A percentile compares a stretch with the other conserved stretches of the same genome.
phyloP scores from a whole-genome alignment of 1,284 basidiomycete genomes.

The Pseudozyma pruni region DNA sequence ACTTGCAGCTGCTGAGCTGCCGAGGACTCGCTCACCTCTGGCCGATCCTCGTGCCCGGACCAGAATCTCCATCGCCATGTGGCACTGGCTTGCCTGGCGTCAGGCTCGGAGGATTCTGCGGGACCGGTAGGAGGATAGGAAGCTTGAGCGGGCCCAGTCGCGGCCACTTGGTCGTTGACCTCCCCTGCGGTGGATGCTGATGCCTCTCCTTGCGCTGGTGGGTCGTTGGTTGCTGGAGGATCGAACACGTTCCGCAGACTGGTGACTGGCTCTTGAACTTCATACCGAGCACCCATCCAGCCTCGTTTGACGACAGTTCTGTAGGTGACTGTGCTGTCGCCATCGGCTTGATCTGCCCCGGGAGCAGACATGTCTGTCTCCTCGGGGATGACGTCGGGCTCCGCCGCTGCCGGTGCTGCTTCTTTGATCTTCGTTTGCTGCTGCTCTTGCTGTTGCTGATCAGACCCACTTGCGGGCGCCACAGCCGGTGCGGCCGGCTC shows the following conservation, averaged over 20 bases:
- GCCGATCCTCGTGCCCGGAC: conserved; percentile 21
- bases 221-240: not conserved
- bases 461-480: not conserved
- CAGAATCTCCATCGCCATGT: conserved; percentile 43
- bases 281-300: conserved; percentile 44
- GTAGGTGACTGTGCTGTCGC: conserved; percentile 27
- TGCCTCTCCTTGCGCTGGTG: not conserved
- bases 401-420: not conserved
- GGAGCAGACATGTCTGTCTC: not conserved
- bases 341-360: not conserved
- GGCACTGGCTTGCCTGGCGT: conserved; percentile 14
- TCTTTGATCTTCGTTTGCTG: not conserved
- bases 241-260: conserved; percentile 10
- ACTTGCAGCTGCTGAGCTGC: conserved; percentile 21
- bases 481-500: not conserved
- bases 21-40: conserved; percentile 4
- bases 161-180: not conserved
- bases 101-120: not conserved
- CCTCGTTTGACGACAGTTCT: conserved; percentile 43
- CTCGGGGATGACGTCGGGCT: not conserved
- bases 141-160: not conserved
- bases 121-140: conserved; percentile 13
- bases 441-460: not conserved
- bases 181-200: not conserved
- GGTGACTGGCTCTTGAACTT: conserved; percentile 34